Base-by-base conservation (phyloP, 2,329 filamentous ascomycete species). In the Fusarium miscanthi region DNA sequence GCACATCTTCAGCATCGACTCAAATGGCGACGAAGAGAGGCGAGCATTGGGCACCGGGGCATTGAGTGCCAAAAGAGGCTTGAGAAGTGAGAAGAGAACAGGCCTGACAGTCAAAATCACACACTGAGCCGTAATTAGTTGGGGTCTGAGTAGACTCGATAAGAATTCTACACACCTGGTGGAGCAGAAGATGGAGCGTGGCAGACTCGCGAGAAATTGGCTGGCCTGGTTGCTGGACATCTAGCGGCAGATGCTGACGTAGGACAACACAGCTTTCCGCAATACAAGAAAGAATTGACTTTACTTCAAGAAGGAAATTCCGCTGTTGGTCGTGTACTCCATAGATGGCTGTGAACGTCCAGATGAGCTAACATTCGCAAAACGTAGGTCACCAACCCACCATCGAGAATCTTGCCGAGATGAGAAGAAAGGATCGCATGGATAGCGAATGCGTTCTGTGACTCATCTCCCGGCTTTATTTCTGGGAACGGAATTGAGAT, bases 1-100 rank as follows among this genome's bases (percentile, higher is more conserved):
- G 5, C 72, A 72, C 72, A 74, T 74, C 37, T 61, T 74, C 33
- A 74, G 38, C 72, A 74, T 61, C 9, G 72, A 74, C 35, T 74
- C 69, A 27, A 74, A 74, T 8, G 69, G 72, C 5, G 72, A 45
- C 11, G 72, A 53, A 4, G 54, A 70, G 23, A 40, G 57, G 1
- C 62, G 65, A 13, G 42, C 56, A 21, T 70, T 52, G 12, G 54
- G 45, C 6, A 52, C 60, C 2, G 33, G 11, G 14, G 27, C 37
- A 33, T 48, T 40, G 6, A 30, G 30, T 6, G 45, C 30, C 6
- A 74, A 31, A 1, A 74, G 49, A 31, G 72, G 72, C 17, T 72
- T 74, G 16, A 74, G 37, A 23, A 74, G 72, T 10, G 72, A 74
- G 23, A 74, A 74, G 2, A 74, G 27, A 38, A 74, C 72, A 3